A percentile compares a stretch with the other conserved stretches of the same genome.
Evolutionary conservation across 2,329 filamentous ascomycete genomes (phyloP).

Genomic region (Immersiporthe knoxdaviesiana): DNA sequence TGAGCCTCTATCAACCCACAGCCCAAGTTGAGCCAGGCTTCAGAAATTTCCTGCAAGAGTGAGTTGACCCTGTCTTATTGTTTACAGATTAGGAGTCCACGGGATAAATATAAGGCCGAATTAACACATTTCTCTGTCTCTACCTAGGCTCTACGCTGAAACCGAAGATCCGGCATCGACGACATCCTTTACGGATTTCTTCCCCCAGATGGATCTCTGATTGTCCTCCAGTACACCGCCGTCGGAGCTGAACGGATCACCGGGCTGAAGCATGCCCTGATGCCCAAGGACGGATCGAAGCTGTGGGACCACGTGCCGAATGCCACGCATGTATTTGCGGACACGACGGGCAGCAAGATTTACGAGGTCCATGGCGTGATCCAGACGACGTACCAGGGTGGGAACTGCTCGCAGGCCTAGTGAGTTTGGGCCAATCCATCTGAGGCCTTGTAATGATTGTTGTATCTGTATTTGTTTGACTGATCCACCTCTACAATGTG

Average conservation of each 20-base stretch:
- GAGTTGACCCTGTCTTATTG: too few species aligned
- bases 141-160: constrained; percentile 11
- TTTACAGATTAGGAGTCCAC: neutral
- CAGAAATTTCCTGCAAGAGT: constrained; percentile 3
- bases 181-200: constrained; percentile 13
- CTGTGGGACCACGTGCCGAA: constrained; percentile 14
- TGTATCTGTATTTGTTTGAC: too few species aligned
- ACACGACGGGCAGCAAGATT: neutral
- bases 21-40: constrained; percentile 9
- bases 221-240: constrained; percentile 3
- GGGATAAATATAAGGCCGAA: too few species aligned
- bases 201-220: neutral
- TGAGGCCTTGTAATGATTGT: neutral
- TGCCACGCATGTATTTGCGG: neutral
- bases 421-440: neutral
- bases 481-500: neutral
- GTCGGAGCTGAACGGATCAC: neutral
- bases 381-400: neutral
- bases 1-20: constrained; percentile 9
- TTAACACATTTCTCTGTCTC: neutral
- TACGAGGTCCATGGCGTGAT: constrained; percentile 11
- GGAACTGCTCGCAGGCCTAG: constrained; percentile 17
- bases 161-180: constrained; percentile 1
- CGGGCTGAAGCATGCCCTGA: neutral
- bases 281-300: constrained; percentile 9